A percentile compares a stretch with the other conserved stretches of the same genome.
phyloP scores from a whole-genome alignment of 768 basidiomycete genomes.

The Hydnum rufescens region DNA sequence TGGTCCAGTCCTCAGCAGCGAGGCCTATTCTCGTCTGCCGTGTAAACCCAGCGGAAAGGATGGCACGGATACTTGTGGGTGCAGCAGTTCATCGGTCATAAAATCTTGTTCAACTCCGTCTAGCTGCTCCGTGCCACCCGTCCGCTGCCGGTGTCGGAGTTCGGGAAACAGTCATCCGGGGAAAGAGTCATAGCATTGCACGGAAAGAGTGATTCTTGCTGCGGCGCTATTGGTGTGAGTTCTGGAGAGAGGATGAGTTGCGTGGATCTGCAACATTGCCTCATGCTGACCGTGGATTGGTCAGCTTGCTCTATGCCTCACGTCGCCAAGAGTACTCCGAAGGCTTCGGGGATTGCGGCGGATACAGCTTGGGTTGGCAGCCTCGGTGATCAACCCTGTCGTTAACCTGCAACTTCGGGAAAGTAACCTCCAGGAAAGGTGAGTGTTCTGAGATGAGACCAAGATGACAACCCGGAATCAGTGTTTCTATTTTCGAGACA shows the following conservation, averaged over 20 bases:
- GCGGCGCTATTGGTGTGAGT: slow-evolving; percentile 17
- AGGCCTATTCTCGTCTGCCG: slow-evolving; percentile 36
- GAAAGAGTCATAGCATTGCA: slow-evolving; percentile 13
- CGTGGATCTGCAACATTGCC: slow-evolving; percentile 13
- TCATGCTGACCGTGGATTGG: not conserved
- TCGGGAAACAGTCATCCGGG: slow-evolving; percentile 18
- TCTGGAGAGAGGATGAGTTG: too few relatives aligned
- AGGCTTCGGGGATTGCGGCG: slow-evolving; percentile 34
- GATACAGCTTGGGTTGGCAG: slow-evolving; percentile 26
- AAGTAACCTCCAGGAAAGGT: slow-evolving; percentile 37
- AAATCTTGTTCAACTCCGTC: not conserved
- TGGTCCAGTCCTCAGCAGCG: slow-evolving; percentile 33
- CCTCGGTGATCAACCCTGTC: slow-evolving; percentile 27
- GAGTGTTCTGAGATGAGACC: not conserved
- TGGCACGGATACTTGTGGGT: slow-evolving; percentile 28
- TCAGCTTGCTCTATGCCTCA: slow-evolving; percentile 13
- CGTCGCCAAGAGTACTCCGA: slow-evolving; percentile 29
- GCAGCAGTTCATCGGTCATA: slow-evolving; percentile 10
- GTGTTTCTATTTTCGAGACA: too few relatives aligned
- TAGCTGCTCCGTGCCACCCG: not conserved
- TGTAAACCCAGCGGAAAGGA: slow-evolving; percentile 27
- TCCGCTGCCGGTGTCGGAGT: slow-evolving; percentile 24
- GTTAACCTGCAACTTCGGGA: slow-evolving; percentile 18
- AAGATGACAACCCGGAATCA: not conserved
- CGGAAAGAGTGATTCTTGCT: slow-evolving; percentile 33